Conservation (phyloP, 306 rosid species). For the Vigna hirtella region DNA sequence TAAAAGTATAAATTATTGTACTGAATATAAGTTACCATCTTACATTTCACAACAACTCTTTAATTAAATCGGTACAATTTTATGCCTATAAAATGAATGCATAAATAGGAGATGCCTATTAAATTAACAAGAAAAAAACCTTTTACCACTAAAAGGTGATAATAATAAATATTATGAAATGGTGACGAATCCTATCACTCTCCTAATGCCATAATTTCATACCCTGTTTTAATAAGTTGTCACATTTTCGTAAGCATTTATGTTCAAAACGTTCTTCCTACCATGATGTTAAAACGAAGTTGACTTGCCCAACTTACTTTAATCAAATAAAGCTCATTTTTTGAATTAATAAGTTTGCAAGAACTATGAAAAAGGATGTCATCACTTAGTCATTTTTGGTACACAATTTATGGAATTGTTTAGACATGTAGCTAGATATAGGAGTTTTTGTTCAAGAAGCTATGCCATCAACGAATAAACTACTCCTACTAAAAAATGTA, state of each 20-base stretch:
- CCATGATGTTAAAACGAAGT: constrained; percentile 1
- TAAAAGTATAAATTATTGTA: too few relatives aligned
- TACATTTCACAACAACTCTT: too few relatives aligned
- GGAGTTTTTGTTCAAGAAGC: not conserved
- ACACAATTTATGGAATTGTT: not conserved
- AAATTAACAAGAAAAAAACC: not conserved
- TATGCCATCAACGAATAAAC: not conserved
- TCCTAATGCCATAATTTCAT: constrained; percentile 10
- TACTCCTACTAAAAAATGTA: not conserved
- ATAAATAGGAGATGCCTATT: not conserved
- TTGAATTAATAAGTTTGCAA: not conserved
- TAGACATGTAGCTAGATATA: not conserved
- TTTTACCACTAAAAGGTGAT: not conserved
- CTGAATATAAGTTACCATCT: too few relatives aligned
- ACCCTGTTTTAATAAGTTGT: not conserved
- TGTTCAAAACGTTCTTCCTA: constrained; percentile 1
- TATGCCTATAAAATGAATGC: not conserved
- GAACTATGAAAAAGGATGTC: not conserved
- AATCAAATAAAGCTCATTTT: not conserved
- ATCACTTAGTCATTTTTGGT: constrained; percentile 6
- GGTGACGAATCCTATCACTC: not conserved
- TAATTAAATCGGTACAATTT: too few relatives aligned
- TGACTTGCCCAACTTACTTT: constrained; percentile 19
- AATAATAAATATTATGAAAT: not conserved
- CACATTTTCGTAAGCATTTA: not conserved